These are phyloP conservation scores for Neonectria faginata DNA, from an alignment of 2,329 filamentous ascomycete species.

Conservation along the genomic window DNA sequence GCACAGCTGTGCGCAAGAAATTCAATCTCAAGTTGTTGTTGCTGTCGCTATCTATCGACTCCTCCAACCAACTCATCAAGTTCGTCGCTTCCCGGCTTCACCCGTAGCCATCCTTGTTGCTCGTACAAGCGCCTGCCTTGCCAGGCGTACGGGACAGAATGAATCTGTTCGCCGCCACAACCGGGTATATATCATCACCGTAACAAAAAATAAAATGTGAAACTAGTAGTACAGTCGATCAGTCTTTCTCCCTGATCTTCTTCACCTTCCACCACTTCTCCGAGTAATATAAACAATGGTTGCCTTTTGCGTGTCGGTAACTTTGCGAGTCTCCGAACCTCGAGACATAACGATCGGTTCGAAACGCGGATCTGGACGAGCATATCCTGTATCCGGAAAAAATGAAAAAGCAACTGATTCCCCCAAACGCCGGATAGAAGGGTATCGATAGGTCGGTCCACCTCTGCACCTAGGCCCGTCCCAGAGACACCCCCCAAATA, in stretches of 20 bases:
- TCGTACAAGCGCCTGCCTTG: constrained; percentile 22
- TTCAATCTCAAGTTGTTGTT: constrained; percentile 26
- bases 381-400: constrained; percentile 23
- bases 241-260: constrained; percentile 2
- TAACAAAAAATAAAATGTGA: constrained; percentile 37
- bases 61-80: constrained; percentile 11
- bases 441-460: constrained; percentile 46
- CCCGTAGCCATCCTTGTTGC: constrained; percentile 19
- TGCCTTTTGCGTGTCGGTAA: constrained; percentile 14
- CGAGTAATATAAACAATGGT: constrained; percentile 31
- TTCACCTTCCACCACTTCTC: constrained; percentile 8
- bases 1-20: constrained; percentile 1
- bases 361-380: constrained; percentile 34
- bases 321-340: constrained; percentile 20
- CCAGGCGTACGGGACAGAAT: constrained; percentile 30
- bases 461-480: constrained; percentile 36
- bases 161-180: constrained; percentile 32
- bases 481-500: constrained; percentile 31
- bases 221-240: constrained; percentile 44
- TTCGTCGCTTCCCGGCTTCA: constrained; percentile 20
- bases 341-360: constrained; percentile 37
- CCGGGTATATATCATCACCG: constrained; percentile 46
- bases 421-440: constrained; percentile 45
- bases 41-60: constrained; percentile 20
- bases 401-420: constrained; percentile 36